phyloP scores from a whole-genome alignment of 768 basidiomycete genomes.

The Tephrocybe rancida region DNA sequence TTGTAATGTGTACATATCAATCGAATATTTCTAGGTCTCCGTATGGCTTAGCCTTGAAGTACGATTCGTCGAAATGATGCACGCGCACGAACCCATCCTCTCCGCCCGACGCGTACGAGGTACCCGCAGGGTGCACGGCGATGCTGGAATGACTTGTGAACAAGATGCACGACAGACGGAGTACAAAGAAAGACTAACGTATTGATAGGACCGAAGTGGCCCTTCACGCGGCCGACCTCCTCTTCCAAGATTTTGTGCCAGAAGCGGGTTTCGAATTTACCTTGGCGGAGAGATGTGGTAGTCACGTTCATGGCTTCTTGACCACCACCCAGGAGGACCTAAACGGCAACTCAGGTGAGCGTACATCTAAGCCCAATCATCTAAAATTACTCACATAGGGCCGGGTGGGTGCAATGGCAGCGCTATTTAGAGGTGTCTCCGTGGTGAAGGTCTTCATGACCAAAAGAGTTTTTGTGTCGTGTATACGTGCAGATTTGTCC shows the following conservation, averaged over 20 bases:
- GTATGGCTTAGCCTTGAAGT: constrained; percentile 90
- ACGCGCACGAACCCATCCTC: constrained; percentile 95
- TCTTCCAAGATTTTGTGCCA: constrained; percentile 98
- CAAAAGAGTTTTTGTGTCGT: constrained; percentile 85
- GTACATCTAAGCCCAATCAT: neutral
- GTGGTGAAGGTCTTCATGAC: constrained; percentile 93
- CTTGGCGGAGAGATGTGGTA: constrained; percentile 90
- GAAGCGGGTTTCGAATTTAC: constrained; percentile 97
- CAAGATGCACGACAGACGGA: neutral
- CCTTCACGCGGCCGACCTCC: constrained; percentile 96
- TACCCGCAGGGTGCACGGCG: constrained; percentile 89
- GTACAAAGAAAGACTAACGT: constrained; percentile 61
- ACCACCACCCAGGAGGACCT: constrained; percentile 94
- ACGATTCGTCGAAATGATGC: constrained; percentile 93
- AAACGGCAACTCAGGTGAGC: neutral
- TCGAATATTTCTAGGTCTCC: constrained; percentile 78
- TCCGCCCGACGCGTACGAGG: constrained; percentile 89
- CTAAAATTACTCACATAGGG: constrained; percentile 73
- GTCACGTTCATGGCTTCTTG: constrained; percentile 98
- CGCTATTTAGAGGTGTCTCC: constrained; percentile 95
- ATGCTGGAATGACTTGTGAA: constrained; percentile 53
- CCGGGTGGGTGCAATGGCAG: constrained; percentile 78
- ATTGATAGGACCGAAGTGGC: constrained; percentile 96
- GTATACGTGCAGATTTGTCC: constrained; percentile 94
- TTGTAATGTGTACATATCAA: constrained; percentile 30